phyloP scores from a whole-genome alignment of 2,329 filamentous ascomycete genomes.

The Cytospora chrysosperma region DNA sequence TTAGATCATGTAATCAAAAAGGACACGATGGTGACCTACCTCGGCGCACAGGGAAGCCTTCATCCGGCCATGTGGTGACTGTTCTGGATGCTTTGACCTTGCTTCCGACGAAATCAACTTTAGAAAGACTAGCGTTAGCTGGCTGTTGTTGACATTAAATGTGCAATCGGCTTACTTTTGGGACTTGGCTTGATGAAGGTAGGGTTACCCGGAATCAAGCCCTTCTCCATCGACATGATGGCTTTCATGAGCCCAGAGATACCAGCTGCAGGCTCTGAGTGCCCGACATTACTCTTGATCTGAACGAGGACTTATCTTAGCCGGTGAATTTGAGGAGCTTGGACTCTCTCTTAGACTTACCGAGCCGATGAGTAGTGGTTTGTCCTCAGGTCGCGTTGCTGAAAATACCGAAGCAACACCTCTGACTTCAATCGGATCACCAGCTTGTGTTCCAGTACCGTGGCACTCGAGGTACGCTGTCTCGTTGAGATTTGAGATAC shows the following conservation, averaged over 20 bases:
- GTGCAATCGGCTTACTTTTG: no score
- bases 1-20: no score
- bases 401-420: conserved; percentile 10
- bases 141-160: no score
- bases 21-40: no score
- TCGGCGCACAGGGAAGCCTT: no score
- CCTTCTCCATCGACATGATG: conserved; percentile 48
- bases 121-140: no score
- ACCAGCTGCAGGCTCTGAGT: conserved; percentile 36
- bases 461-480: conserved; percentile 33
- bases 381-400: neutral
- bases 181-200: conserved; percentile 50
- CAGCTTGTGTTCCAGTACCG: conserved; percentile 36
- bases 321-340: no score
- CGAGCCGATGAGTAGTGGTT: conserved; percentile 25
- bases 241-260: conserved; percentile 53
- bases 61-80: no score
- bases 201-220: conserved; percentile 48
- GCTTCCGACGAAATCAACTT: conserved; percentile 4
- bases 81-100: neutral
- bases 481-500: conserved; percentile 20
- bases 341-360: no score
- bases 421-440: conserved; percentile 35
- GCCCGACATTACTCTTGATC: conserved; percentile 30
- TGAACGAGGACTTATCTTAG: no score